These are phyloP conservation scores for Euphorbia lathyris DNA, from an alignment of 345 rosid species.

Conservation along the genomic window DNA sequence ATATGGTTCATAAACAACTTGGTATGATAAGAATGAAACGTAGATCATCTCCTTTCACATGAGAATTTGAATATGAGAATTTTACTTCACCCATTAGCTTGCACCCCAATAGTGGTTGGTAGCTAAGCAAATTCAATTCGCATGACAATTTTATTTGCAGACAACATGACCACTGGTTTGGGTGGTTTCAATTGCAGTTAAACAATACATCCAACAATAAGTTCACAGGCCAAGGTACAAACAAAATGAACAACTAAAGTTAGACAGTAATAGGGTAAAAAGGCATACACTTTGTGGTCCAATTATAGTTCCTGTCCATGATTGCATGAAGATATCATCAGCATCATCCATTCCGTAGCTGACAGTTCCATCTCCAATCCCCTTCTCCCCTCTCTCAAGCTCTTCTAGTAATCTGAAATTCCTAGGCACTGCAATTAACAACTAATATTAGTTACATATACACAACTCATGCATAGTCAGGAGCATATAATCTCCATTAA, in stretches of 20 bases:
- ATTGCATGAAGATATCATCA: conserved; percentile 90
- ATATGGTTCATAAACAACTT: neutral
- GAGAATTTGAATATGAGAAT: neutral
- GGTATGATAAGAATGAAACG: neutral
- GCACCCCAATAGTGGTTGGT: neutral
- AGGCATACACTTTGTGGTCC: conserved; percentile 58
- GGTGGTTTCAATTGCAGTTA: neutral
- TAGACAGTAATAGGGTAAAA: neutral
- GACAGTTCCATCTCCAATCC: conserved; percentile 95
- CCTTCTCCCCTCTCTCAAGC: conserved; percentile 79
- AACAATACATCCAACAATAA: neutral
- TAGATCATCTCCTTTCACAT: neutral
- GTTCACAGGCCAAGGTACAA: neutral
- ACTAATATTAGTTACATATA: conserved; percentile 9
- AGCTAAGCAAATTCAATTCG: neutral
- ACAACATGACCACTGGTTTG: neutral
- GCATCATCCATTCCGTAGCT: conserved; percentile 99
- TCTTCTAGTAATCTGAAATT: conserved; percentile 72
- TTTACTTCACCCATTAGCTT: neutral
- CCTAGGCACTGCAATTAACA: conserved; percentile 54
- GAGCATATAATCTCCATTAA: neutral
- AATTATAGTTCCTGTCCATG: conserved; percentile 82
- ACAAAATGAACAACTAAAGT: neutral
- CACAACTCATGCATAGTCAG: neutral
- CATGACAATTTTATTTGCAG: neutral